phyloP scores from a whole-genome alignment of 495 filamentous ascomycete genomes.

The Diplogelasinospora grovesii region DNA sequence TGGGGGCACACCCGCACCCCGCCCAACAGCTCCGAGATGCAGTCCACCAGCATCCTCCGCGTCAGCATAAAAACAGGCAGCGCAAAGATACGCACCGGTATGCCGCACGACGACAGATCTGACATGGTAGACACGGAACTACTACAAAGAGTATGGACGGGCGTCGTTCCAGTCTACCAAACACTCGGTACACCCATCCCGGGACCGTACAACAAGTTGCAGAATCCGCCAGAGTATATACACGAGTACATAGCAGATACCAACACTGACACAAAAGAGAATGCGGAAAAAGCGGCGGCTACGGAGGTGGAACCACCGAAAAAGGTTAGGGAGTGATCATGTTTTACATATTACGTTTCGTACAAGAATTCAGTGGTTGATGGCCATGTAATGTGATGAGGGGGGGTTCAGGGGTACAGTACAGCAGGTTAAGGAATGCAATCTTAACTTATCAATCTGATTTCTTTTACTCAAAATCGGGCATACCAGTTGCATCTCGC shows the following conservation, averaged over 20 bases:
- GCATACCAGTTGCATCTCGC: too few relatives aligned
- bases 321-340: constrained; percentile 14
- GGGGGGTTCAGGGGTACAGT: too few relatives aligned
- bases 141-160: constrained; percentile 62
- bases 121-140: constrained; percentile 60
- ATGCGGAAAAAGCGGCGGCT: constrained; percentile 45
- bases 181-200: constrained; percentile 63
- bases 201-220: constrained; percentile 52
- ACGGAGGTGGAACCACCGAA: constrained; percentile 18
- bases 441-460: too few relatives aligned
- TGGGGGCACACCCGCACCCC: constrained; percentile 67
- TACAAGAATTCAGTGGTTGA: too few relatives aligned
- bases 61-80: constrained; percentile 65
- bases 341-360: too few relatives aligned
- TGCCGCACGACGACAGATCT: constrained; percentile 61
- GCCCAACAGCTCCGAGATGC: constrained; percentile 69
- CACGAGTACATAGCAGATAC: constrained; percentile 45
- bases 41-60: constrained; percentile 65
- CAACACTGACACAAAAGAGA: constrained; percentile 46
- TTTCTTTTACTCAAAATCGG: too few relatives aligned
- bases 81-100: constrained; percentile 69
- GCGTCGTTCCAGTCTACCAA: constrained; percentile 71
- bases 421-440: too few relatives aligned
- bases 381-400: too few relatives aligned
- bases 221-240: constrained; percentile 59